A percentile compares a stretch with the other conserved stretches of the same genome.
Evolutionary conservation across 768 basidiomycete genomes (phyloP).

Genomic region (Mrakia blollopis): DNA sequence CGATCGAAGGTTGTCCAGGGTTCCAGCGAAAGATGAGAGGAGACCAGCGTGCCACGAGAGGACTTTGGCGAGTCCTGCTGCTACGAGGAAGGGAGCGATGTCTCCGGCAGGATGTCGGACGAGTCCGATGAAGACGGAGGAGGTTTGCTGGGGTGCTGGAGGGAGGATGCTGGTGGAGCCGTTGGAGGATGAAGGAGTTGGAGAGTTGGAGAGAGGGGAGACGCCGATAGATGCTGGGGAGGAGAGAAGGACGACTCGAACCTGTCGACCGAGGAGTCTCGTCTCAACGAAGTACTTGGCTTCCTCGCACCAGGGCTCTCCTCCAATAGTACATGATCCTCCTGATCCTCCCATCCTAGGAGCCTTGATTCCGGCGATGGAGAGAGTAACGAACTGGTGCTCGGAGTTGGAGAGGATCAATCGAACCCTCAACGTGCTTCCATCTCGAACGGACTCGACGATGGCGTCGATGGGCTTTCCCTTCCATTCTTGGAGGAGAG

Average conservation of each 20-base stretch:
- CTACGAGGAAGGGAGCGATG: conserved; percentile 82
- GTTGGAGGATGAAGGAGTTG: background rate
- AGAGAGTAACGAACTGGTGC: conserved; percentile 82
- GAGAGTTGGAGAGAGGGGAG: conserved; percentile 11
- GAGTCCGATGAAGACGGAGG: conserved; percentile 83
- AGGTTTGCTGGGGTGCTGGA: conserved; percentile 56
- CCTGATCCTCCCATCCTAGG: conserved; percentile 39
- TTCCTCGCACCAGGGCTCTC: conserved; percentile 86
- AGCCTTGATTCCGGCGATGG: conserved; percentile 43
- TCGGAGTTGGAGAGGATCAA: conserved; percentile 63
- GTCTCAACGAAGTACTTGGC: conserved; percentile 91
- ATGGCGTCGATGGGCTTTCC: conserved; percentile 84
- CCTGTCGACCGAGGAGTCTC: conserved; percentile 70
- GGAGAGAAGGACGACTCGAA: conserved; percentile 72
- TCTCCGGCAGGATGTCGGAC: conserved; percentile 90
- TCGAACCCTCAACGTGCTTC: conserved; percentile 80
- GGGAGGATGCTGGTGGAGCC: conserved; percentile 43
- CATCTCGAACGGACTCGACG: conserved; percentile 90
- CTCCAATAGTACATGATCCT: conserved; percentile 45
- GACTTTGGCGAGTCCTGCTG: conserved; percentile 72
- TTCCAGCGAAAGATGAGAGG: conserved; percentile 68
- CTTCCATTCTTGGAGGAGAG: conserved; percentile 85
- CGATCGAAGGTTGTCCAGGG: conserved; percentile 75
- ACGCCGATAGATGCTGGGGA: conserved; percentile 50
- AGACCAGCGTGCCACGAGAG: conserved; percentile 98